A percentile compares a stretch with the other conserved stretches of the same genome.
Evolutionary conservation across 1,284 basidiomycete genomes (phyloP).

Genomic region (Tylopilus sp.): DNA sequence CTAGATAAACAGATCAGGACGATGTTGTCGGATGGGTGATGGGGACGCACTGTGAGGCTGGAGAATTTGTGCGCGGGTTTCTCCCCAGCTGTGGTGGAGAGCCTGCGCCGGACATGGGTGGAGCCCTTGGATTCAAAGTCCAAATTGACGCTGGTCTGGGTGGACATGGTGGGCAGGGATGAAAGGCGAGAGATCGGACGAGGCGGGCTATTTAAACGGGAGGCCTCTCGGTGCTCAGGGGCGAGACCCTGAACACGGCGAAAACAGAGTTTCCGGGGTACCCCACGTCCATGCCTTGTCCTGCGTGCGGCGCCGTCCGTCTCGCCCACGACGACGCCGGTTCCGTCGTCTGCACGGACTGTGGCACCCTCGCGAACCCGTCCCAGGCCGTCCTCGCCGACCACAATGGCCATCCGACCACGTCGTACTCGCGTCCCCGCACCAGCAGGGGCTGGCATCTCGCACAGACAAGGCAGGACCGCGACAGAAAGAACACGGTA

Average conservation of each 20-base stretch:
- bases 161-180: constrained; percentile 42
- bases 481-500: constrained; percentile 60
- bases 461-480: constrained; percentile 58
- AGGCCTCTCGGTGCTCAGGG: no score
- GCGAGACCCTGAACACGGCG: constrained; percentile 2
- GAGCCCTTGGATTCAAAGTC: constrained; percentile 65
- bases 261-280: constrained; percentile 32
- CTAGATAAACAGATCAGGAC: constrained; percentile 39
- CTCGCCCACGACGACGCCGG: constrained; percentile 56
- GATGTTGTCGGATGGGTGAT: constrained; percentile 20
- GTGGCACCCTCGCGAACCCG: constrained; percentile 65
- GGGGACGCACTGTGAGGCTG: constrained; percentile 59
- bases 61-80: constrained; percentile 56
- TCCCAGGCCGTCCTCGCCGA: constrained; percentile 56
- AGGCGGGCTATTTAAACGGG: constrained; percentile 27
- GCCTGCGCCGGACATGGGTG: constrained; percentile 60
- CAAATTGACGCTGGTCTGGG: constrained; percentile 32
- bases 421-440: constrained; percentile 31
- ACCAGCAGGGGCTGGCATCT: constrained; percentile 53
- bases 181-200: constrained; percentile 11
- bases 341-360: constrained; percentile 60
- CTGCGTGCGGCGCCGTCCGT: constrained; percentile 53
- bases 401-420: constrained; percentile 39
- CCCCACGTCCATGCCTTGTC: constrained; percentile 33
- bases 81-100: constrained; percentile 49